phyloP scores from a whole-genome alignment of 1,284 basidiomycete genomes.

The Ceratobasidium papillatum region DNA sequence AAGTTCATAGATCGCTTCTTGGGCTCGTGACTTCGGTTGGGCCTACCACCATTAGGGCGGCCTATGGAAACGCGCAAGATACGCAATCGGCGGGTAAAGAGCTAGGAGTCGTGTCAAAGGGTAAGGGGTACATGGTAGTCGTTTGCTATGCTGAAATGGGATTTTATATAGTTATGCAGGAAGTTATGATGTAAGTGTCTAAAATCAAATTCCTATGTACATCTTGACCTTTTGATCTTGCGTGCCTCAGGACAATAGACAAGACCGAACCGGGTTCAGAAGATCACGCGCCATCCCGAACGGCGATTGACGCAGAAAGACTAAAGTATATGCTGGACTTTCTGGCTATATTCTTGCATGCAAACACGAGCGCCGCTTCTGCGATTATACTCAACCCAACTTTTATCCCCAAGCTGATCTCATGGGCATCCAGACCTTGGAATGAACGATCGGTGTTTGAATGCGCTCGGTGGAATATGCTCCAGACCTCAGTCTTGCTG shows the following conservation, averaged over 20 bases:
- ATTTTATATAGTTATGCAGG: constrained; percentile 6
- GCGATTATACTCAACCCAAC: constrained; percentile 2
- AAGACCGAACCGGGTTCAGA: neutral
- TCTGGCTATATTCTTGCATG: constrained; percentile 7
- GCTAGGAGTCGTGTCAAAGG: neutral
- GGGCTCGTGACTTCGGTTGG: neutral
- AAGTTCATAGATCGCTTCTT: constrained; percentile 1
- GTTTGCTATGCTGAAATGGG: neutral
- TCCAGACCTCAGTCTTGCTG: constrained; percentile 4
- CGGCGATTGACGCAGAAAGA: neutral
- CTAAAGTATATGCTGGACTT: constrained; percentile 22
- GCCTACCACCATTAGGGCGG: neutral
- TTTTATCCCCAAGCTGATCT: constrained; percentile 8
- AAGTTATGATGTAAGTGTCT: neutral
- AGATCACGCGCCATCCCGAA: neutral
- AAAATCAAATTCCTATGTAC: neutral
- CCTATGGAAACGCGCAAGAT: neutral
- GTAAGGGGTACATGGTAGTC: neutral
- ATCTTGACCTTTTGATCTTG: neutral
- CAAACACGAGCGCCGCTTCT: neutral
- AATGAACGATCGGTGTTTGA: neutral
- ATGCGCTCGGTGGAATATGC: neutral
- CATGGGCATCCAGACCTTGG: constrained; percentile 10
- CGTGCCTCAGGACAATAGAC: constrained; percentile 3
- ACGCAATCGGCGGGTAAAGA: neutral